A percentile compares a stretch with the other conserved stretches of the same genome.
phyloP scores from a whole-genome alignment of 1,284 basidiomycete species.

The Heliocybe sulcata region DNA sequence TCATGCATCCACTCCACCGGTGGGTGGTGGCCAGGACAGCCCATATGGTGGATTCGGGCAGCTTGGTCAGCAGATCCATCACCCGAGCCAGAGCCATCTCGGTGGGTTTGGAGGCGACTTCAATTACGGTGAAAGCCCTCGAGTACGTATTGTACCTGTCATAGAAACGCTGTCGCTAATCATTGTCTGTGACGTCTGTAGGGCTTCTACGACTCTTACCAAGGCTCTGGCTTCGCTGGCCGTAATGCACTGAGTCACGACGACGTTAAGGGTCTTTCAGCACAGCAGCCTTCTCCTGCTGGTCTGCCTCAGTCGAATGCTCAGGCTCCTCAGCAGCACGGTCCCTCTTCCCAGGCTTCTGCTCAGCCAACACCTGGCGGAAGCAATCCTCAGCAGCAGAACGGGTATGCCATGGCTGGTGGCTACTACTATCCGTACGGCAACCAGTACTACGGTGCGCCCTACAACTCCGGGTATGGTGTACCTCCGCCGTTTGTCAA shows the following conservation, averaged over 20 bases:
- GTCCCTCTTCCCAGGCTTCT: conserved; percentile 28
- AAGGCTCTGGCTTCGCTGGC: conserved; percentile 46
- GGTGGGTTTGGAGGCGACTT: conserved; percentile 58
- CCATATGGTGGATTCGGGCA: conserved; percentile 64
- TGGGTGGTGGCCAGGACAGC: conserved; percentile 54
- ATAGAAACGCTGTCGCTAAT: conserved; percentile 3
- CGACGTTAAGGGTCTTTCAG: conserved; percentile 60
- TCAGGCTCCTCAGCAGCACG: conserved; percentile 49
- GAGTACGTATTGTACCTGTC: conserved; percentile 32
- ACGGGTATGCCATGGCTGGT: conserved; percentile 44
- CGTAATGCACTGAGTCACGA: conserved; percentile 62
- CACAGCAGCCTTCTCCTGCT: conserved; percentile 40
- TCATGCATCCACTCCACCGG: conserved; percentile 68
- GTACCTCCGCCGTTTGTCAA: conserved; percentile 68
- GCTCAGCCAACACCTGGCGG: conserved; percentile 50
- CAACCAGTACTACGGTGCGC: conserved; percentile 65
- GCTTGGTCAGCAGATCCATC: conserved; percentile 38
- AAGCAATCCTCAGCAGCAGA: conserved; percentile 55
- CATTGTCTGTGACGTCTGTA: conserved; percentile 34
- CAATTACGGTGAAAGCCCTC: conserved; percentile 54
- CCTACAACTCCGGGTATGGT: conserved; percentile 63
- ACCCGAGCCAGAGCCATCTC: conserved; percentile 47
- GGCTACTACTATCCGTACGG: conserved; percentile 62
- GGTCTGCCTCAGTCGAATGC: conserved; percentile 43
- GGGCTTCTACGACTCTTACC: conserved; percentile 73